Conservation (phyloP, 192 early-diverging fungal genomes). For the Coemansia biformis region DNA sequence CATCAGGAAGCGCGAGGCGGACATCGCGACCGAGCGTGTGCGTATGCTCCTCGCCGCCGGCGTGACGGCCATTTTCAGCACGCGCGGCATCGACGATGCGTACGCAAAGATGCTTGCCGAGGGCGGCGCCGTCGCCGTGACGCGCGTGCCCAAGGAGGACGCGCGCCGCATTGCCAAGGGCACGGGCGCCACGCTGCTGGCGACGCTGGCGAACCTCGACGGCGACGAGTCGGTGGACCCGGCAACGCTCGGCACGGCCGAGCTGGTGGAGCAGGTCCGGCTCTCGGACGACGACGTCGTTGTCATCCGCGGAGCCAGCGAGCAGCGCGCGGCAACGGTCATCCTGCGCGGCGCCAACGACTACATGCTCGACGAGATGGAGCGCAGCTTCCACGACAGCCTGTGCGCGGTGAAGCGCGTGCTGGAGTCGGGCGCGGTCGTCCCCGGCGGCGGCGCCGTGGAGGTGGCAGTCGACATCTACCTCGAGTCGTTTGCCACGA, state of each 20-base stretch:
- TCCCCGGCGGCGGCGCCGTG: constrained; percentile 96
- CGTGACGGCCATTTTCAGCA: constrained; percentile 95
- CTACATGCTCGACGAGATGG: constrained; percentile 99
- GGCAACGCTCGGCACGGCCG: constrained; percentile 82
- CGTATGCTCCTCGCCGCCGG: constrained; percentile 92
- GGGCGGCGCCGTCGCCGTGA: constrained; percentile 95
- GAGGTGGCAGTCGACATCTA: constrained; percentile 94
- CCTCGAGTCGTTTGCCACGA: constrained; percentile 97
- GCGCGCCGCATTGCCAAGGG: constrained; percentile 95
- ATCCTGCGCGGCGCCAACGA: constrained; percentile 99
- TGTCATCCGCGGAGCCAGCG: constrained; percentile 65
- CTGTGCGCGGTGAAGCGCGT: constrained; percentile 96
- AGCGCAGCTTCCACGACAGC: constrained; percentile 91
- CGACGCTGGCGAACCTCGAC: constrained; percentile 93
- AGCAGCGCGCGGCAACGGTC: constrained; percentile 81
- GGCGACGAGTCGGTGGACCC: constrained; percentile 97
- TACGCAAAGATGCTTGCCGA: constrained; percentile 98
- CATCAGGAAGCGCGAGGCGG: constrained; percentile 88
- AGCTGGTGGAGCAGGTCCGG: constrained; percentile 94
- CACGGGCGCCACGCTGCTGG: constrained; percentile 89
- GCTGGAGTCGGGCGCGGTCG: constrained; percentile 89
- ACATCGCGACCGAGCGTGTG: constrained; percentile 93
- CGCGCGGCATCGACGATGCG: constrained; percentile 98
- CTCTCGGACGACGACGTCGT: constrained; percentile 99
- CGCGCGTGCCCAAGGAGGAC: constrained; percentile 95